These are phyloP conservation scores for Taxawa tesnikishii DNA, from an alignment of 2,329 filamentous ascomycete genomes.

Conservation along the genomic window DNA sequence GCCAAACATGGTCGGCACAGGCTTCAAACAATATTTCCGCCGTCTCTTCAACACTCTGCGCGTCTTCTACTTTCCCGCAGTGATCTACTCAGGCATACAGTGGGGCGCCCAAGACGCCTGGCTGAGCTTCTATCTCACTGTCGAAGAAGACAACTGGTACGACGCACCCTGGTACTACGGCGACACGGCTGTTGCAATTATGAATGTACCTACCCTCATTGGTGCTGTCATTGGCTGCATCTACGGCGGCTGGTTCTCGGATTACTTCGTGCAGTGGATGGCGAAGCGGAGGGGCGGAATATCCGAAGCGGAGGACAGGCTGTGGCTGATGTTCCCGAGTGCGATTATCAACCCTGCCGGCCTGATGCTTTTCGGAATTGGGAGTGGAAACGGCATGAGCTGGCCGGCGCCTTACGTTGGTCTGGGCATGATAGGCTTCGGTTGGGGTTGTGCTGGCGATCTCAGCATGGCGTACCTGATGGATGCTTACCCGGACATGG, in stretches of 20 bases:
- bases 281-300: constrained; percentile 40
- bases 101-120: constrained; percentile 51
- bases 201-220: constrained; percentile 45
- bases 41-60: constrained; percentile 44
- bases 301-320: constrained; percentile 42
- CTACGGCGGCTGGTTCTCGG: constrained; percentile 45
- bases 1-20: constrained; percentile 39
- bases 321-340: constrained; percentile 40
- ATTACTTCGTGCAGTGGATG: constrained; percentile 44
- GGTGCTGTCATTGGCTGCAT: constrained; percentile 44
- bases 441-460: constrained; percentile 47
- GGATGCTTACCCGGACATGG: constrained; percentile 45
- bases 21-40: constrained; percentile 40
- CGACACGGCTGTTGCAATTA: constrained; percentile 41
- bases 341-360: constrained; percentile 38
- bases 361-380: constrained; percentile 42
- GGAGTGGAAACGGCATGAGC: constrained; percentile 36
- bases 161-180: constrained; percentile 42
- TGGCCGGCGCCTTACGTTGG: constrained; percentile 45
- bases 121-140: constrained; percentile 46
- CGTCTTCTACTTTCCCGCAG: constrained; percentile 46
- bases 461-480: constrained; percentile 39
- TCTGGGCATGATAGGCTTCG: constrained; percentile 46
- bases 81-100: constrained; percentile 45
- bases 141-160: constrained; percentile 45